Conservation (phyloP, 306 rosid species). For the Fagus crenata region DNA sequence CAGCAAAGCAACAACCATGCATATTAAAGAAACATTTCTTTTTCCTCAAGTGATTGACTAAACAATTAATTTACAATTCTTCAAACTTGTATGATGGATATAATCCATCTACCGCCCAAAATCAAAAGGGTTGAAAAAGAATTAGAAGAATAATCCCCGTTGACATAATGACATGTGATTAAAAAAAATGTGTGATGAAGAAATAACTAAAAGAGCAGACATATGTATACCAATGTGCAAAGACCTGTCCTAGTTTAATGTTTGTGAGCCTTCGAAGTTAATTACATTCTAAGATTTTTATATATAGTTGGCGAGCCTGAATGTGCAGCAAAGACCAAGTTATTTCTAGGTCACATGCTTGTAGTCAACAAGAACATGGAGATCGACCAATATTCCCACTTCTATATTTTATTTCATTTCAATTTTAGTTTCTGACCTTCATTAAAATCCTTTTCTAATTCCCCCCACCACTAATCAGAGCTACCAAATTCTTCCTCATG, state of each 20-base stretch:
- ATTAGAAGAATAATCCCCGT: constrained; percentile 45
- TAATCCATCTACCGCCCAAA: constrained; percentile 43
- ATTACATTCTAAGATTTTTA: constrained; percentile 30
- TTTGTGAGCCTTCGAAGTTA: too few relatives aligned
- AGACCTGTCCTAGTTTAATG: too few relatives aligned
- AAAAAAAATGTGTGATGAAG: neutral
- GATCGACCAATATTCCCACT: constrained; percentile 67
- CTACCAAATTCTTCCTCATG: constrained; percentile 30
- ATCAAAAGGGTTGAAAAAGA: constrained; percentile 40
- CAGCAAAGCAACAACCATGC: neutral
- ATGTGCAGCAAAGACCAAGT: constrained; percentile 21
- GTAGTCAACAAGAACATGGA: constrained; percentile 48
- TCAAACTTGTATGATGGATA: constrained; percentile 28
- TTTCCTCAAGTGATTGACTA: constrained; percentile 5
- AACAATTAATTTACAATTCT: constrained; percentile 28
- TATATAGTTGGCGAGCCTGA: constrained; percentile 24
- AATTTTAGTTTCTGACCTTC: constrained; percentile 14
- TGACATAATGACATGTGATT: constrained; percentile 46
- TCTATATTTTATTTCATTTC: constrained; percentile 34
- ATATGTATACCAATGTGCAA: neutral
- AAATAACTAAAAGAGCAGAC: constrained; percentile 20
- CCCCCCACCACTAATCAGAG: constrained; percentile 8
- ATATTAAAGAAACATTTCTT: neutral
- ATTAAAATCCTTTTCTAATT: neutral
- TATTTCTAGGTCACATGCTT: constrained; percentile 44